Conservation (phyloP, 2,329 filamentous ascomycete genomes). For the Ophiostoma piceae region DNA sequence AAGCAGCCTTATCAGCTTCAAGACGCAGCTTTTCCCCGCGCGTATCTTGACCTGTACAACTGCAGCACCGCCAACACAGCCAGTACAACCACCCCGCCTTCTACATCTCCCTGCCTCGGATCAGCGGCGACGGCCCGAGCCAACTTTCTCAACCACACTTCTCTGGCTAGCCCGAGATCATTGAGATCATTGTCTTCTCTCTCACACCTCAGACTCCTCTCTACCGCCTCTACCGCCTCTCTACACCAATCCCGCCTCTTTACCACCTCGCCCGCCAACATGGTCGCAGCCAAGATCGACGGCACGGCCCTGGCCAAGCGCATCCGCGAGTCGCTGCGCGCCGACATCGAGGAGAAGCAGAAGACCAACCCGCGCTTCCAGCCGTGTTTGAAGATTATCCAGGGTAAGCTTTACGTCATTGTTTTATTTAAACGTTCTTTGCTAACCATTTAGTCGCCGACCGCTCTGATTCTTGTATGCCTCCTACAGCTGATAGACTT, state of each 20-base stretch:
- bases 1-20: conserved; percentile 10
- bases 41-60: neutral
- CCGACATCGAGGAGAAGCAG: conserved; percentile 77
- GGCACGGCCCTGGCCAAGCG: conserved; percentile 90
- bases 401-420: conserved; percentile 53
- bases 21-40: conserved; percentile 12
- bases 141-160: conserved; percentile 5
- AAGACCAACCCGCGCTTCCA: conserved; percentile 78
- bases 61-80: conserved; percentile 10
- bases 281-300: conserved; percentile 89
- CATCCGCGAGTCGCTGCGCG: conserved; percentile 76
- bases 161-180: conserved; percentile 20
- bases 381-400: conserved; percentile 88
- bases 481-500: neutral
- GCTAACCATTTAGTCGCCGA: conserved; percentile 64
- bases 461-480: conserved; percentile 83
- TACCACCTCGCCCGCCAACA: conserved; percentile 52
- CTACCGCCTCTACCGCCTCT: neutral
- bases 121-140: conserved; percentile 21
- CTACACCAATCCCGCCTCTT: conserved; percentile 30
- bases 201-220: neutral
- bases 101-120: neutral
- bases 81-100: conserved; percentile 16
- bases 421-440: neutral
- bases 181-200: conserved; percentile 14